Evolutionary conservation across 179 eudicot genomes (phyloP), one percentile per base, ranked within the genome.

Genomic region (Silene coronaria): DNA sequence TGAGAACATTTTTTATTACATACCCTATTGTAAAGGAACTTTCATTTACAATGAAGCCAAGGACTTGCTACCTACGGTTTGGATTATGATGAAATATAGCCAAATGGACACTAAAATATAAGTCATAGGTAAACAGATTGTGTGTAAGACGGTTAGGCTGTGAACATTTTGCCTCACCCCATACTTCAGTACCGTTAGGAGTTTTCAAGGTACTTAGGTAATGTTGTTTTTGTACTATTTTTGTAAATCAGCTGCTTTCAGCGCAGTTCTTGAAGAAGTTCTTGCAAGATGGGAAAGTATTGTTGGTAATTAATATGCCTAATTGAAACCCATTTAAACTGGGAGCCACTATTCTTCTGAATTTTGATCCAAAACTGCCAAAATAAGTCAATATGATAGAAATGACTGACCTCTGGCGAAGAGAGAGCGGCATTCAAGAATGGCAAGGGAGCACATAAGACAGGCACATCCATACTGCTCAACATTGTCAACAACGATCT

Each of bases 361-460:
- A 36, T 10, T 53, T 65, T 3, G 45, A 71, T 34, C 59, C 70
- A 66, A n/a, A 55, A 26, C 3, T 63, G n/a, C 34, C 66, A 14
- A 23, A 30, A 4, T 53, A 51, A 70, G 19, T 64, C 17, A 21
- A 69, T 60, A 72, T 71, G 71, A 60, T 75, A 22, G 67, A 21
- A 4, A 32, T 14, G 48, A 45, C 85, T 65, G 59, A 95, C 99
- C 97, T 92, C 91, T 42, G 99, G 97, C 67, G 90, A 81, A 79
- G 91, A 89, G 75, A 91, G 76, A 81, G 97, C 86, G 78, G 97
- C 97, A 81, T 92, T 91, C 70, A 80, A 80, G 84, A 92, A 95
- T 48, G 91, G 97, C 69, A 84, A 79, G 0, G 97, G 97, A 70
- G 97, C 85, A 83, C 87, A 92, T 79, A 95, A 75, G 42, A 90